phyloP scores from a whole-genome alignment of 2,329 filamentous ascomycete species.

The Cercospora canescens region DNA sequence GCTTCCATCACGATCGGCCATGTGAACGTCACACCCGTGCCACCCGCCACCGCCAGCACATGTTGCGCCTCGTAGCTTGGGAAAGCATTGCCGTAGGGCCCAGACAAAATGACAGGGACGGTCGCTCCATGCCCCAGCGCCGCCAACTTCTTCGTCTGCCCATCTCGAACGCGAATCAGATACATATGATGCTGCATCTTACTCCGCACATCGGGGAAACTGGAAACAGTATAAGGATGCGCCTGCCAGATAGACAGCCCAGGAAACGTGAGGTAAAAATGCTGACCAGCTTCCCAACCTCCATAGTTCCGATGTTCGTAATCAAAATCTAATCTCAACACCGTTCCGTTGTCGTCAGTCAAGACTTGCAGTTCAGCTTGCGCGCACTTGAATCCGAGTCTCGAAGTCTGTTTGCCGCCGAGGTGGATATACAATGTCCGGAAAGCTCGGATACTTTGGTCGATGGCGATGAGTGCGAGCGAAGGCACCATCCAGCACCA shows the following conservation, averaged over 20 bases:
- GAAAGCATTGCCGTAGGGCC: constrained; percentile 57
- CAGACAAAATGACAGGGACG: constrained; percentile 61
- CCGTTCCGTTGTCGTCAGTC: constrained; percentile 59
- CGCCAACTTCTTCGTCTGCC: constrained; percentile 60
- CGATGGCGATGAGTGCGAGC: constrained; percentile 64
- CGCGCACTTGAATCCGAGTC: constrained; percentile 58
- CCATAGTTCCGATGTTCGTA: constrained; percentile 54
- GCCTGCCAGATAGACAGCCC: constrained; percentile 68
- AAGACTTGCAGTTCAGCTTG: constrained; percentile 56
- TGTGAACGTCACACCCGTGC: constrained; percentile 60
- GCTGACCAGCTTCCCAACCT: constrained; percentile 65
- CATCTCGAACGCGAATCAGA: constrained; percentile 41
- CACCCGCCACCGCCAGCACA: constrained; percentile 47
- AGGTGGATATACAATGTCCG: constrained; percentile 61
- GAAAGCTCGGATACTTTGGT: constrained; percentile 60
- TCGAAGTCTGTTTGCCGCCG: constrained; percentile 5
- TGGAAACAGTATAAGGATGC: constrained; percentile 69
- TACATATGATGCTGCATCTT: constrained; percentile 37
- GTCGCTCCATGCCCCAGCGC: constrained; percentile 41
- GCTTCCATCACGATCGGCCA: constrained; percentile 46
- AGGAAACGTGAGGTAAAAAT: constrained; percentile 70
- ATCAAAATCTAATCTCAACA: constrained; percentile 66
- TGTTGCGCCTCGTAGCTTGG: constrained; percentile 26
- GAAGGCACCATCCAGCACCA: constrained; percentile 69
- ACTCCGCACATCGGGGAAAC: constrained; percentile 44